Evolutionary conservation across 306 rosid species (phyloP).

Genomic region (Trichosanthes truncata): DNA sequence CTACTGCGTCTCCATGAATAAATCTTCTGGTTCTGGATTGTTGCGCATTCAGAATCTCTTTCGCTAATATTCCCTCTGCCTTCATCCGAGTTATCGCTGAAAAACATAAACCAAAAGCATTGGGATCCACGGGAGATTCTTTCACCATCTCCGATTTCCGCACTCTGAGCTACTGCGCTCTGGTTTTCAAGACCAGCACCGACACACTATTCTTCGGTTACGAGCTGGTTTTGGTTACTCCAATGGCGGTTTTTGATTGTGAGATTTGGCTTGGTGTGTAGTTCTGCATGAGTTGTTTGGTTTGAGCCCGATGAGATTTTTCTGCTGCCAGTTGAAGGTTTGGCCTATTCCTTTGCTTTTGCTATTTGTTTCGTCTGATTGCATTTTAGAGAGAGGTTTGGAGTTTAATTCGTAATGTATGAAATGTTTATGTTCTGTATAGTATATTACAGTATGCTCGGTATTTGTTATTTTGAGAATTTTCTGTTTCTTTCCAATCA

Average conservation of each 20-base stretch:
- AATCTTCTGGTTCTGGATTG: conserved; percentile 13
- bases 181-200: conserved; percentile 21
- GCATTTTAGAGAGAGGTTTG: not conserved
- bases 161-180: not conserved
- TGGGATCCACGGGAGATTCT: conserved; percentile 21
- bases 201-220: conserved; percentile 40
- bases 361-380: not conserved
- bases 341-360: not conserved
- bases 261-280: conserved; percentile 2
- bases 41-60: conserved; percentile 2
- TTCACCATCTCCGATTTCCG: conserved; percentile 8
- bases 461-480: not conserved
- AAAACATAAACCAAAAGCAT: conserved; percentile 8
- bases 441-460: conserved; percentile 13
- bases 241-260: conserved; percentile 12
- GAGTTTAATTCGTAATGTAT: not conserved
- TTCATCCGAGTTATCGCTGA: conserved; percentile 21
- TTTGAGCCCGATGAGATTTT: not conserved
- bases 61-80: conserved; percentile 22
- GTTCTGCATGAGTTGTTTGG: conserved; percentile 12
- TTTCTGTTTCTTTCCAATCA: not conserved
- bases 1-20: not conserved
- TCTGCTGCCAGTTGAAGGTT: not conserved
- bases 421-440: not conserved
- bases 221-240: conserved; percentile 10